Conservation (phyloP, 495 filamentous ascomycete genomes). For the Tuber borchii region DNA sequence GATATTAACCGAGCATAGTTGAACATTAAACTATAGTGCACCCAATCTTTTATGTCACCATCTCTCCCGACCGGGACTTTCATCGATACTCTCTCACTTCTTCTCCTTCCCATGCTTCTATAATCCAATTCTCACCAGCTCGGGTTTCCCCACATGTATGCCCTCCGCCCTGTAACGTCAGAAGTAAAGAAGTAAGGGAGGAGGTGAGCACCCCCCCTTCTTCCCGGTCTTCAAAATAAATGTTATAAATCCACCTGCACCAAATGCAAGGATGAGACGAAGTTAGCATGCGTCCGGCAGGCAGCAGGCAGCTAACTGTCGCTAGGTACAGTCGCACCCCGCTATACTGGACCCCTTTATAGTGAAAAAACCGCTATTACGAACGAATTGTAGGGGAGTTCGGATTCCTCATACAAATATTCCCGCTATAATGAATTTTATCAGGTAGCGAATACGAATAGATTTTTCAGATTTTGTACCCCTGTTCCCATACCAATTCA, state of each 20-base stretch:
- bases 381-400: no score
- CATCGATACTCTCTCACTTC: not conserved
- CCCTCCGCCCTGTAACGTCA: not conserved
- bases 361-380: no score
- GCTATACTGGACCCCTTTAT: no score
- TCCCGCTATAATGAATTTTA: no score
- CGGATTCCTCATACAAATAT: no score
- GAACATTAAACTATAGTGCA: not conserved
- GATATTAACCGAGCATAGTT: not conserved
- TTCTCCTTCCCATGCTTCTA: not conserved
- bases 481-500: no score
- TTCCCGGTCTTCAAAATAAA: not conserved
- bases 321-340: no score
- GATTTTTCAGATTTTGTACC: no score
- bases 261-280: not conserved
- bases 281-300: not conserved
- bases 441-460: no score
- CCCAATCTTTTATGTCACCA: not conserved
- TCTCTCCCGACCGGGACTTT: not conserved
- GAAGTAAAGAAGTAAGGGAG: not conserved
- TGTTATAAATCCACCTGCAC: constrained; percentile 3
- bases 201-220: not conserved
- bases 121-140: not conserved
- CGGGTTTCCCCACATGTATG: not conserved
- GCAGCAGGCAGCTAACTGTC: not conserved